Base-by-base conservation (phyloP, 495 filamentous ascomycete species). In the Cenococcum geophilum region DNA sequence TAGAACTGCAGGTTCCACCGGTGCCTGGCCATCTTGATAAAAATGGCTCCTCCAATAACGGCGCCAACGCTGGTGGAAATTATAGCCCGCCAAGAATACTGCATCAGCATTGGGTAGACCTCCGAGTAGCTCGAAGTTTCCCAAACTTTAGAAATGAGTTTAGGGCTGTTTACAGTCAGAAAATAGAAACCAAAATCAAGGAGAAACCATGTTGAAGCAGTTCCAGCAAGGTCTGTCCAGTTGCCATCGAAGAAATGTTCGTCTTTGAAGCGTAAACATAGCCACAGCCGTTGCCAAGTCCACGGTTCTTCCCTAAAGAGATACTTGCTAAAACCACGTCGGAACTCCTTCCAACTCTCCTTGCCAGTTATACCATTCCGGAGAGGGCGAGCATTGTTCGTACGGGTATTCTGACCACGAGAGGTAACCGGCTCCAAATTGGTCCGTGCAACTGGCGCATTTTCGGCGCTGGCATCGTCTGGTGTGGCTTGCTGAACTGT, bases 101-200 rank as follows among this genome's bases (percentile, higher is more conserved):
- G 22, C 49, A 53, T 53, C 14, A 53, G 27, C 49, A n/a, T 23
- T 34, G 49, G 49, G 18, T 53, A 53, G 27, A 53, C 27, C 12
- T 5, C 21, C 4, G 4, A 4, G 27, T 53, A 53, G 22, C 12
- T 16, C 3, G 21, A 21, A 10, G 49, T 25, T 12, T 21, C 14
- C 49, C 49, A 53, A 4, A 53, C 14, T 34, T 34, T 23, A 2
- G 49, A 25, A 16, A 53, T 53, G 4, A 53, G 12, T 16, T 53
- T 16, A 53, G 49, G 49, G 14, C 14, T 53, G 27, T 53, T 53
- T 21, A 53, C 49, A 14, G 22, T 34, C 49, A 53, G 21, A 21
- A 53, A 53, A 12, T 53, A 53, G n/a, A 53, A 53, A 16, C 4
- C 12, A 53, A 53, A 53, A 16, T 53, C 49, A 4, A 53, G 21